Evolutionary conservation across 164 flowering plant species (phyloP).

Genomic region (Chimonanthus praecox): DNA sequence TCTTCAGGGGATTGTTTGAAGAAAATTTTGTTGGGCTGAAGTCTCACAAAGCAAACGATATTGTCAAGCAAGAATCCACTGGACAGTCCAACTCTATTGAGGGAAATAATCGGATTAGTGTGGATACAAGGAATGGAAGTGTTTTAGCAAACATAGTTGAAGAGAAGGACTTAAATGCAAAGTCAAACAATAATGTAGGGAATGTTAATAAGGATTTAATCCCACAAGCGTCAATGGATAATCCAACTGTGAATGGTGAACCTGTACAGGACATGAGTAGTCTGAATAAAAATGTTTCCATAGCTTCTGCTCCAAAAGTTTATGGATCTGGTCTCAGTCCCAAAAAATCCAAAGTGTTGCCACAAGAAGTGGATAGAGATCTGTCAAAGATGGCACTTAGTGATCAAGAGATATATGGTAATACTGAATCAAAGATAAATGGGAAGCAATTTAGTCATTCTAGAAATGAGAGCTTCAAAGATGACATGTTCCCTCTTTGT

Average conservation of each 20-base stretch:
- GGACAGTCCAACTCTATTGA: slow-evolving; percentile 10
- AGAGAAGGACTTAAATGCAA: slow-evolving; percentile 15
- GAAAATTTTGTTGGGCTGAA: slow-evolving; percentile 27
- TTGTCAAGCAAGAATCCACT: slow-evolving; percentile 17
- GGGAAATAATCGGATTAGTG: slow-evolving; percentile 16
- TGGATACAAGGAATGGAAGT: slow-evolving; percentile 7
- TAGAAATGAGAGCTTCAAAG: not conserved
- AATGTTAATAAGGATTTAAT: slow-evolving; percentile 2
- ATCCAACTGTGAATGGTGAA: not conserved
- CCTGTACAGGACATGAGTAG: not conserved
- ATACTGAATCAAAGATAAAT: not conserved
- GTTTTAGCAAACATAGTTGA: slow-evolving; percentile 14
- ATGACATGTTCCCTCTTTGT: not conserved
- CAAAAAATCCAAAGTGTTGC: slow-evolving; percentile 14
- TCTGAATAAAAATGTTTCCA: not conserved
- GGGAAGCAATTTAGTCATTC: not conserved
- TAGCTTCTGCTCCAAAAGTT: not conserved
- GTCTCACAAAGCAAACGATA: slow-evolving; percentile 31
- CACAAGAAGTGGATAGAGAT: slow-evolving; percentile 13
- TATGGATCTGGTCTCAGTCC: not conserved
- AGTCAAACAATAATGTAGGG: slow-evolving; percentile 6
- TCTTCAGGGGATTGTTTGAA: slow-evolving; percentile 47
- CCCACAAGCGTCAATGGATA: slow-evolving; percentile 9
- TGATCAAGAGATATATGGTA: not conserved
- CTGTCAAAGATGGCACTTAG: slow-evolving; percentile 9